Evolutionary conservation across 805 yeast genomes (phyloP), one percentile per base, ranked within the genome.

Genomic region (Wickerhamiella slavikovae): DNA sequence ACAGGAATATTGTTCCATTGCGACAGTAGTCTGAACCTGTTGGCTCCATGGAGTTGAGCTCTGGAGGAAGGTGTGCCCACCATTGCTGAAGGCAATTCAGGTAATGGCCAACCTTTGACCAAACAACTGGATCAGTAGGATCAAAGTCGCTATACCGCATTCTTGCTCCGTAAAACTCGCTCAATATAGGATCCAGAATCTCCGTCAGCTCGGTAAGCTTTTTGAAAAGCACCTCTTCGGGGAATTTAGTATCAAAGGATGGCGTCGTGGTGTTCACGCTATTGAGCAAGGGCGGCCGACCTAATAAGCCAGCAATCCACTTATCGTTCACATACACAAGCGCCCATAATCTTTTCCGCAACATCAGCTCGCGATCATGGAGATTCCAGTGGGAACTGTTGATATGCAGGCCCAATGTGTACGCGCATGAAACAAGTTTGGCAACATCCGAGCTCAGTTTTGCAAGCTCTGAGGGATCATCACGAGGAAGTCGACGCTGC

Each of bases 371-470:
- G 22, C 43, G 40, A 9, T 36, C 39, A 3, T 51, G 42, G 19
- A 54, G 48, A 11, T 39, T 37, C 58, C 60, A 54, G 16, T 34
- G 21, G 5, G 44, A 22, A 33, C 54, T 50, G 32, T 54, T 55
- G 6, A 51, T 22, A 34, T 51, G 55, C 17, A 51, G 38, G 0
- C 55, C 56, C 9, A 51, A 32, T 17, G 47, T 43, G 25, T 41
- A 46, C 5, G 47, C 42, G 14, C 47, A 24, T 3, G 54, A 32
- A 1, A 48, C 49, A 9, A 46, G 35, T 29, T 36, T 37, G n/a
- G 49, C 52, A 3, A 46, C 27, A 20, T 44, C 43, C 6, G 41
- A 35, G 4, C 45, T 36, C 15, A 36, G 27, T 2, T 39, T 34
- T 12, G 40, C 39, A 4, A 42, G 45, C 30, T 49, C 51, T 8